Evolutionary conservation across 2,329 filamentous ascomycete genomes (phyloP), one percentile per base, ranked within the genome.

Genomic region (Aspergillus ibericus): DNA sequence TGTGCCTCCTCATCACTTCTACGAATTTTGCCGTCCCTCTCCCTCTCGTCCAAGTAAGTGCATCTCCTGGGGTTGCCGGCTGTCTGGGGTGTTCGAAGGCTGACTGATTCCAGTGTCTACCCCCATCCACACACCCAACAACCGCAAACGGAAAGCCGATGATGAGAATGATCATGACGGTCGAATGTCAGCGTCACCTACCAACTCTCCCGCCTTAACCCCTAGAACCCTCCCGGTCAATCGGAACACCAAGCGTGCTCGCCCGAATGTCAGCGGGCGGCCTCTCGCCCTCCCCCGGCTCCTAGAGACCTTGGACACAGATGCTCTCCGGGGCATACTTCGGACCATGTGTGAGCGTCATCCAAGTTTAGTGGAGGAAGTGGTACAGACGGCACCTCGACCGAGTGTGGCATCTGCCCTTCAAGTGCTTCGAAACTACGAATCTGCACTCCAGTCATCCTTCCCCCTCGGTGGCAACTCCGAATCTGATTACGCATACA

Each of bases 401-500:
- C 95, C 95, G 0, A 92, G 90, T 35, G 90, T 95, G 54, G 80
- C 85, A 40, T 90, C 91, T 9, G 92, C 91, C 0, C 81, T 98
- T 22, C 83, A 88, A 46, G 91, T 98, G 8, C 81, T 99, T 56
- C 82, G 84, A 64, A 89, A 89, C 61, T 99, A 99, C 75, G 89
- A 96, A 72, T 82, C 87, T 10, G 85, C 85, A 57, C 82, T 99
- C 60, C 89, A 88, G 70, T 85, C 85, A 20, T 88, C 93, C 1
- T 92, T 96, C 67, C 95, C 95, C 0, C 91, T 88, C 61, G 88
- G 96, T 68, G 91, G 92, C 70, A 88, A 92, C 66, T 85, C 89
- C 12, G 91, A 87, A 59, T 92, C 92, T 42, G 93, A 98, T 74
- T 98, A 98, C 77, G 89, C 92, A 52, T 99, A 97, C 75, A 96